Conservation (phyloP, 768 basidiomycete species). For the Russula olivacea region DNA sequence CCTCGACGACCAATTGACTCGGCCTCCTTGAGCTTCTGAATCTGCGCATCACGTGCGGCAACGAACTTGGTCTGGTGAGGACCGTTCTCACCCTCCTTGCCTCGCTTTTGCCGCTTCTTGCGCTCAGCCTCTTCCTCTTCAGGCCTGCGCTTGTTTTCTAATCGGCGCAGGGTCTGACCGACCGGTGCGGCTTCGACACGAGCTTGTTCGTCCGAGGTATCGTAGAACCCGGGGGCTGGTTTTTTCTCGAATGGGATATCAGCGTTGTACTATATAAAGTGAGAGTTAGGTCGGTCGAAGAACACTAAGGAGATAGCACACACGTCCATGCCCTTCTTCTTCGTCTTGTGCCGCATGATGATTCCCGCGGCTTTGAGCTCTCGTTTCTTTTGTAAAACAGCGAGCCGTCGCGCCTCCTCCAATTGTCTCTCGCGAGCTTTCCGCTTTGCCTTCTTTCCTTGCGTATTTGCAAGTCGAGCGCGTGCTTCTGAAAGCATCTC, state of each 20-base stretch:
- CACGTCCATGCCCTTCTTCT: slow-evolving; percentile 97
- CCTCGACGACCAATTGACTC: slow-evolving; percentile 87
- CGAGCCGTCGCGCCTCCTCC: slow-evolving; percentile 91
- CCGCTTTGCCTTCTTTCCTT: slow-evolving; percentile 98
- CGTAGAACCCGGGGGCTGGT: slow-evolving; percentile 93
- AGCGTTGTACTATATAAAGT: slow-evolving; percentile 71
- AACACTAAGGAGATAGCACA: slow-evolving; percentile 30
- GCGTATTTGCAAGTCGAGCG: slow-evolving; percentile 95
- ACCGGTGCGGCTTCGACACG: slow-evolving; percentile 83
- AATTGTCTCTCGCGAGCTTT: slow-evolving; percentile 96
- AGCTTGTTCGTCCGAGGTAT: slow-evolving; percentile 90
- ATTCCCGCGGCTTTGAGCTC: slow-evolving; percentile 98
- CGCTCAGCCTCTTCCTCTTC: slow-evolving; percentile 92
- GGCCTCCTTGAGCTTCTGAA: slow-evolving; percentile 95
- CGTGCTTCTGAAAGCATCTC: slow-evolving; percentile 99
- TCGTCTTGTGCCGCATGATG: slow-evolving; percentile 91
- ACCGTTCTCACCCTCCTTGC: slow-evolving; percentile 55
- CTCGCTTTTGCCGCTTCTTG: slow-evolving; percentile 80
- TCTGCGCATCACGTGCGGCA: slow-evolving; percentile 95
- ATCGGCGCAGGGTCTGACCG: slow-evolving; percentile 82
- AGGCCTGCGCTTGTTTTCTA: slow-evolving; percentile 92
- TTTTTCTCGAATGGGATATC: slow-evolving; percentile 99
- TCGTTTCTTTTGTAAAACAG: slow-evolving; percentile 94
- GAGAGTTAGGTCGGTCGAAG: slow-evolving; percentile 15
- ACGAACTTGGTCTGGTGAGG: slow-evolving; percentile 89